These are phyloP conservation scores for Mrakia frigida DNA, from an alignment of 768 basidiomycete genomes.

Conservation along the genomic window DNA sequence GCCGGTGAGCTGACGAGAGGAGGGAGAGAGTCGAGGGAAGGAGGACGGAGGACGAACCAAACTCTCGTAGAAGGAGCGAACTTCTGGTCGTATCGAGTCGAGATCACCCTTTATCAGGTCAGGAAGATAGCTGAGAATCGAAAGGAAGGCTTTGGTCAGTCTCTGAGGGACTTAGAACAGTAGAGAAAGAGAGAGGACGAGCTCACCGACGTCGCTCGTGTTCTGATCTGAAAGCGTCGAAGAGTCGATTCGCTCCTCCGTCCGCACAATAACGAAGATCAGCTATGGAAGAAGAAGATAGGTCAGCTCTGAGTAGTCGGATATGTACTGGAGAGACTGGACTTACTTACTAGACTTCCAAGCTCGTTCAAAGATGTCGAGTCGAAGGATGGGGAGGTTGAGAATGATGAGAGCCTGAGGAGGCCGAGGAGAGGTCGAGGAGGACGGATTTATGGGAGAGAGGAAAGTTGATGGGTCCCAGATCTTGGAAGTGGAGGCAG, in stretches of 20 bases:
- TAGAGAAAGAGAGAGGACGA: too few species aligned
- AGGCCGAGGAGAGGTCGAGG: neutral
- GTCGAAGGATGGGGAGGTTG: slow-evolving; percentile 73
- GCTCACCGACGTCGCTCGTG: slow-evolving; percentile 5
- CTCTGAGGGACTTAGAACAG: neutral
- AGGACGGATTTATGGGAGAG: neutral
- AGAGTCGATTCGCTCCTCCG: slow-evolving; percentile 78
- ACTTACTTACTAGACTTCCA: slow-evolving; percentile 48
- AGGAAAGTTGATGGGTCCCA: slow-evolving; percentile 24
- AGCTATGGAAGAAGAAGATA: slow-evolving; percentile 44
- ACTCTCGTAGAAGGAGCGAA: slow-evolving; percentile 64
- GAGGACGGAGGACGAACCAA: neutral
- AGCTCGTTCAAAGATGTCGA: slow-evolving; percentile 56
- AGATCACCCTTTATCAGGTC: slow-evolving; percentile 89
- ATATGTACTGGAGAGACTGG: slow-evolving; percentile 45
- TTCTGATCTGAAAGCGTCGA: slow-evolving; percentile 51
- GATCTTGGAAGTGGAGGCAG: neutral
- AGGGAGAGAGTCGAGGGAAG: neutral
- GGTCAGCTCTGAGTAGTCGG: neutral
- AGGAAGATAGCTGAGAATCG: slow-evolving; percentile 61
- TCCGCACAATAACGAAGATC: slow-evolving; percentile 60
- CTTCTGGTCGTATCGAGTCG: slow-evolving; percentile 77
- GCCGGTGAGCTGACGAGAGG: too few species aligned
- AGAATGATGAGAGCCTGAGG: slow-evolving; percentile 67
- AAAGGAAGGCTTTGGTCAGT: neutral